Conservation (phyloP, 2,329 filamentous ascomycete species). For the Cercospora berteroae region DNA sequence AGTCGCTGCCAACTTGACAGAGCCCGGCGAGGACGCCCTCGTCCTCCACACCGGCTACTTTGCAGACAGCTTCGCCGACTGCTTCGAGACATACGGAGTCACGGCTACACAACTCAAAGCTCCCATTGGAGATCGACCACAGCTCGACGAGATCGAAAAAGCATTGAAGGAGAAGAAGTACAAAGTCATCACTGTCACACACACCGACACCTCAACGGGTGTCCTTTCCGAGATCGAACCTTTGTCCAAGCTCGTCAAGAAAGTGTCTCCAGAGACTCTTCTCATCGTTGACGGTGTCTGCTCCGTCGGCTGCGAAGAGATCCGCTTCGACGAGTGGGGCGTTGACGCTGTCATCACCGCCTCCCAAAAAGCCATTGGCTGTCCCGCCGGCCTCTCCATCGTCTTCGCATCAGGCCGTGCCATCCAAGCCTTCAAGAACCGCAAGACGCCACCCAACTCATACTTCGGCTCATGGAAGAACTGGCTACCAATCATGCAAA, state of each 20-base stretch:
- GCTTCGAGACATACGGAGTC: conserved; percentile 85
- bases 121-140: conserved; percentile 81
- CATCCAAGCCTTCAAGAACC: conserved; percentile 72
- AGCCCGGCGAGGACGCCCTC: conserved; percentile 84
- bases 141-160: conserved; percentile 82
- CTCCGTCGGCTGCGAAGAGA: conserved; percentile 93
- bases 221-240: conserved; percentile 88
- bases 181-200: conserved; percentile 91
- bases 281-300: conserved; percentile 94
- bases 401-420: conserved; percentile 89
- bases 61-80: conserved; percentile 89
- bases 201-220: conserved; percentile 96
- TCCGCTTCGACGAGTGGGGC: conserved; percentile 92
- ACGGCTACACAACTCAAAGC: conserved; percentile 87
- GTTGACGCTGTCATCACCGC: conserved; percentile 91
- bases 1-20: conserved; percentile 87
- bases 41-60: conserved; percentile 98
- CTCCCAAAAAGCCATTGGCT: conserved; percentile 94
- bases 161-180: conserved; percentile 87
- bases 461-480: conserved; percentile 98
- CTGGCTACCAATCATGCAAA: conserved; percentile 97
- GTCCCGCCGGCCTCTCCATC: conserved; percentile 89
- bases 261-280: conserved; percentile 85
- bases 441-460: conserved; percentile 77
- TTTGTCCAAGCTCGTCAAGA: conserved; percentile 76